These are phyloP conservation scores for Thalassiosira delicatula DNA, from an alignment of 352 stramenopile genomes.

Conservation along the genomic window DNA sequence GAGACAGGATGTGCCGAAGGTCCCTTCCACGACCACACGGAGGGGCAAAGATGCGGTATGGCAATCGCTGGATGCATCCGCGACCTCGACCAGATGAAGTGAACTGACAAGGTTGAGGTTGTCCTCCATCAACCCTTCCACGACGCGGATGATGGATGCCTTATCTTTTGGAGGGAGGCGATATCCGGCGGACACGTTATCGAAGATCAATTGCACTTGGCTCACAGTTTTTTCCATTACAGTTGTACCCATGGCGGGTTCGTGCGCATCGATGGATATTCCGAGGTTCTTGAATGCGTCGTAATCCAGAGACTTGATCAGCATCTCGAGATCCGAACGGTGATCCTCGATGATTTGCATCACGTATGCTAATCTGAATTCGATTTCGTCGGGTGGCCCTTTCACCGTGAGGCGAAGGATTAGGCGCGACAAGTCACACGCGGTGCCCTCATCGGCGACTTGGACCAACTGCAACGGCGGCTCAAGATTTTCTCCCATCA, in stretches of 20 bases:
- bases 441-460: not conserved
- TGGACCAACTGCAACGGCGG: not conserved
- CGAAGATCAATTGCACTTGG: not conserved
- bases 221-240: conserved; percentile 3
- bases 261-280: not conserved
- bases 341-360: conserved; percentile 5
- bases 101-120: too few species aligned
- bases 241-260: not conserved
- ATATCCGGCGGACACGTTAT: not conserved
- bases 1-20: too few species aligned
- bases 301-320: not conserved
- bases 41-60: too few species aligned
- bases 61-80: too few species aligned
- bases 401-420: not conserved
- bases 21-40: too few species aligned
- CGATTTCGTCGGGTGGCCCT: not conserved
- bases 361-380: not conserved
- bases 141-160: too few species aligned
- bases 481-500: conserved; percentile 24
- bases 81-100: too few species aligned
- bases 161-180: not conserved
- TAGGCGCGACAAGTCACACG: too few species aligned
- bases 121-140: too few species aligned
- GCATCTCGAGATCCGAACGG: not conserved
- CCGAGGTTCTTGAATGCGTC: not conserved